Base-by-base conservation (phyloP, 1,284 basidiomycete species). In the Mixia osmundae region DNA sequence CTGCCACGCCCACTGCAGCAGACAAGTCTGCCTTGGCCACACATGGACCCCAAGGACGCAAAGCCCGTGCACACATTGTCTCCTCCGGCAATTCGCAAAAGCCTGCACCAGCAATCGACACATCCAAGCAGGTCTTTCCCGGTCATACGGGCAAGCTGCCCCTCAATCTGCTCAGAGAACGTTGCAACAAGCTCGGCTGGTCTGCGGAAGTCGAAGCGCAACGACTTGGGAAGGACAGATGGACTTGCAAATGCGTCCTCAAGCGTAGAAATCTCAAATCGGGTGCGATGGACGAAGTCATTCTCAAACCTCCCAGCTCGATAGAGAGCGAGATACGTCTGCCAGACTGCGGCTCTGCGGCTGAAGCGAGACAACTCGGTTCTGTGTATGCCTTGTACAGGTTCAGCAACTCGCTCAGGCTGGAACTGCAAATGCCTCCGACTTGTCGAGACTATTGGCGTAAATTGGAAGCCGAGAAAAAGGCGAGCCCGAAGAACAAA, bases 301-400 rank as follows among this genome's bases (percentile, higher is more conserved):
- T 69, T 30, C 55, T 85, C 44, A 67, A 68, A 40, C 73, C 80
- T 3, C 67, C 74, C 50, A 72, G 71, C 5, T 65, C 71, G 10
- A 65, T 74, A 47, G 54, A 65, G 29, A 44, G 48, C 16, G 35
- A 25, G 19, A 22, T 52, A n/a, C n/a, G n/a, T n/a, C n/a, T n/a
- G n/a, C n/a, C n/a, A 15, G 48, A 50, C 21, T 48, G 50, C 28
- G 63, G 66, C 4, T 69, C 69, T 14, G 64, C 68, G 3, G 53
- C 72, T 20, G 72, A 83, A 57, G 78, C 79, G 14, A 72, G 69
- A 33, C 82, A 87, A 50, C 83, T 73, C 68, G 78, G 74, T 16
- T 79, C 80, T 18, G 76, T 76, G 3, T 83, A 82, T 49, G 78
- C 78, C 20, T 56, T 87, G 38, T 78, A 82, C 57, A 69, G 80